Evolutionary conservation across 2,329 filamentous ascomycete species (phyloP).

Genomic region (Phoma sp.): DNA sequence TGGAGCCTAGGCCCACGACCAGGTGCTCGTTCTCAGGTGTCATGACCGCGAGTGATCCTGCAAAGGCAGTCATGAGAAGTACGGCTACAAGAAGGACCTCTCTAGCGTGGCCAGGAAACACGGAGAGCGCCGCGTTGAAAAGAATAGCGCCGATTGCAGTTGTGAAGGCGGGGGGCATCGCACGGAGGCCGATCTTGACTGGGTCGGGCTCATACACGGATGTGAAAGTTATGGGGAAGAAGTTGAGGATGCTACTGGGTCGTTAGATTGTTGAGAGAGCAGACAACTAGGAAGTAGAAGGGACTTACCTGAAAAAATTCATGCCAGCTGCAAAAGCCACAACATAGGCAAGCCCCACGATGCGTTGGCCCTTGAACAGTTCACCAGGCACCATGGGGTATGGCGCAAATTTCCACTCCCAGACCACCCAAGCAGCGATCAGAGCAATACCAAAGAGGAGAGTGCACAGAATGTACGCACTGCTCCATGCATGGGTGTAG

Average conservation of each 20-base stretch:
- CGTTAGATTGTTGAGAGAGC: neutral
- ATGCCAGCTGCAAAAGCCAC: conserved; percentile 47
- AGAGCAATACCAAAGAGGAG: conserved; percentile 46
- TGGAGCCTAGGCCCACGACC: conserved; percentile 36
- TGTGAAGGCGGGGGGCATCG: conserved; percentile 32
- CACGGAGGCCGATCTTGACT: conserved; percentile 41
- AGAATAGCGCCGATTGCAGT: conserved; percentile 39
- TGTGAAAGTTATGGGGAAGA: conserved; percentile 40
- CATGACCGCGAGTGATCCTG: conserved; percentile 38
- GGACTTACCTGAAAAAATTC: conserved; percentile 35
- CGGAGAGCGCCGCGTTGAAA: conserved; percentile 39
- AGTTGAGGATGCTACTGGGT: conserved; percentile 32
- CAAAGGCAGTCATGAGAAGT: conserved; percentile 41
- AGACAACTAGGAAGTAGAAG: too few relatives aligned
- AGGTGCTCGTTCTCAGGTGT: conserved; percentile 42
- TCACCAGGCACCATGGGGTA: conserved; percentile 50
- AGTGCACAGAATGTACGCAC: conserved; percentile 46
- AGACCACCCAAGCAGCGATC: conserved; percentile 44
- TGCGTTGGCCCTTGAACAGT: conserved; percentile 42
- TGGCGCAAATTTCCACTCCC: conserved; percentile 48
- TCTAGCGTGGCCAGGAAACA: conserved; percentile 30
- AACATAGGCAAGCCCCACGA: conserved; percentile 40
- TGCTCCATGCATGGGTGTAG: conserved; percentile 49
- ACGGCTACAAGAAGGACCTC: conserved; percentile 41
- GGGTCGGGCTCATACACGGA: conserved; percentile 40